Evolutionary conservation across 768 basidiomycete species (phyloP).

Genomic region (Mrakia gelida): DNA sequence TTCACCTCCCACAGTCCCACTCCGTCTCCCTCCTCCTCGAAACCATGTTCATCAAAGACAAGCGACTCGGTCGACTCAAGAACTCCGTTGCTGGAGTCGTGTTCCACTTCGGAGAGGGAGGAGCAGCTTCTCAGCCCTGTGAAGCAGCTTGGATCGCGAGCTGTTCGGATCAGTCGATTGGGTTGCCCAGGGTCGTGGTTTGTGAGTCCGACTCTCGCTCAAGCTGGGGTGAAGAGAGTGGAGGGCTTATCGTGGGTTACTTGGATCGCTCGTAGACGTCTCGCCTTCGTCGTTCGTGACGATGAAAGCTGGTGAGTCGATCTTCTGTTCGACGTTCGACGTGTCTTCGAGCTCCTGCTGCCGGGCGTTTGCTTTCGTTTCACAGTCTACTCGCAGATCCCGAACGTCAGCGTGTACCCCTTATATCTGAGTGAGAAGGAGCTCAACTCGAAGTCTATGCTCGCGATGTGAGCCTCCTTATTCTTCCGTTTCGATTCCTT

Average conservation of each 20-base stretch:
- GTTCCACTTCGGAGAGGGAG: conserved; percentile 8
- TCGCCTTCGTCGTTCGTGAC: neutral
- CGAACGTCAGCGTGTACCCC: neutral
- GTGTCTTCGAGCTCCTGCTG: neutral
- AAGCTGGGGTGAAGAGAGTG: neutral
- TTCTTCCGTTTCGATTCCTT: neutral
- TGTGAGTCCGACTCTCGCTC: neutral
- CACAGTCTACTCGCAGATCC: neutral
- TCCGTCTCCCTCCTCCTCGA: conserved; percentile 14
- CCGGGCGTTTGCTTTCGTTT: neutral
- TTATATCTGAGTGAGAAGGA: neutral
- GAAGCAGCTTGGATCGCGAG: conserved; percentile 4
- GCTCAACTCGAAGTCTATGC: neutral
- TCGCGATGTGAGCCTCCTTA: neutral
- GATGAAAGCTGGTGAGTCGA: neutral
- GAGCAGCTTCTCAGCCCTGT: neutral
- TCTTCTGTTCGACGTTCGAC: neutral
- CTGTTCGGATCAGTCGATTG: neutral
- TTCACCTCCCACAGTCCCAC: neutral
- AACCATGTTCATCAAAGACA: neutral
- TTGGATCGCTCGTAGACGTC: neutral
- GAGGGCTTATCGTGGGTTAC: neutral
- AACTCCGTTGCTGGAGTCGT: neutral
- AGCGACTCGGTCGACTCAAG: neutral
- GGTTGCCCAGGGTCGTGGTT: neutral